Conservation (phyloP, 208 protist genomes). For the Acanthamoeba sp. region DNA sequence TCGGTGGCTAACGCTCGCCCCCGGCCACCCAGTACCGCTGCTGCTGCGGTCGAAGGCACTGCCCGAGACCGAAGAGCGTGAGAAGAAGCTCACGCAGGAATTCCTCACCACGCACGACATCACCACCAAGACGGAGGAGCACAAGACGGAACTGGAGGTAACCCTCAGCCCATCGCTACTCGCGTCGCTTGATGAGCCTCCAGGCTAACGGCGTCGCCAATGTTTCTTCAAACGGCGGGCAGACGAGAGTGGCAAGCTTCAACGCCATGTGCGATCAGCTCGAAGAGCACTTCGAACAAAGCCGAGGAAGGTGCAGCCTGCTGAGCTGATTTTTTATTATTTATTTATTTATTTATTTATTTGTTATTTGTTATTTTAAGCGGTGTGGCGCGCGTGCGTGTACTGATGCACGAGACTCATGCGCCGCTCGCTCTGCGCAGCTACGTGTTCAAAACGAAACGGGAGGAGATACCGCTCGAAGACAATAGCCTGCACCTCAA, state of each 20-base stretch:
- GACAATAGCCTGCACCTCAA: slow-evolving; percentile 49
- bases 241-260: slow-evolving; percentile 19
- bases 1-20: not conserved
- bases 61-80: slow-evolving; percentile 53
- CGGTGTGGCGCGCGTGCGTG: too few species aligned
- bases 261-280: slow-evolving; percentile 57
- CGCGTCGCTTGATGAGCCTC: not conserved
- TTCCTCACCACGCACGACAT: slow-evolving; percentile 15
- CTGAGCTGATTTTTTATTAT: too few species aligned
- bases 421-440: not conserved
- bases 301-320: not conserved
- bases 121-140: slow-evolving; percentile 13
- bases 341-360: too few species aligned
- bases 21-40: not conserved
- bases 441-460: slow-evolving; percentile 14
- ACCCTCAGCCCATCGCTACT: not conserved
- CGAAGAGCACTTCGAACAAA: slow-evolving; percentile 13
- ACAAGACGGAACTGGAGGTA: not conserved
- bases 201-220: not conserved
- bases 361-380: too few species aligned
- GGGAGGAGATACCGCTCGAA: slow-evolving; percentile 29
- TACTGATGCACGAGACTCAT: not conserved
- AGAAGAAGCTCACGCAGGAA: slow-evolving; percentile 55
- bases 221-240: not conserved
- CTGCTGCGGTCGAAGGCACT: slow-evolving; percentile 61